Evolutionary conservation across 2,329 filamentous ascomycete genomes (phyloP).

Genomic region (Thyridium curvatum): DNA sequence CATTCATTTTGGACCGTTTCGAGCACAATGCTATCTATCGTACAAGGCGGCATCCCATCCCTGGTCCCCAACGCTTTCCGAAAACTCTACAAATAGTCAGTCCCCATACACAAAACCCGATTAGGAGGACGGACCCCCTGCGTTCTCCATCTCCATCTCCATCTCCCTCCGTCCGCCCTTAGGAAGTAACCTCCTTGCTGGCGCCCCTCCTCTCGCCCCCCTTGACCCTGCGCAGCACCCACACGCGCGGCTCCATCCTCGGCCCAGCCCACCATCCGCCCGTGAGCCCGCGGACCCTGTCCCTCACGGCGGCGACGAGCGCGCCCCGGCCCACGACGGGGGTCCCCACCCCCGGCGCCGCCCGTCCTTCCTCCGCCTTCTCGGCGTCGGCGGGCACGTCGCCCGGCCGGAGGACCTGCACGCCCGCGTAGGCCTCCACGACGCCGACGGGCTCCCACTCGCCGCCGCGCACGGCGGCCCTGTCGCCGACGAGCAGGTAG

Average conservation of each 20-base stretch:
- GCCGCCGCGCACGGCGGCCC: conserved; percentile 36
- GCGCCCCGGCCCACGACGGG: conserved; percentile 38
- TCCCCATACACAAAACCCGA: too few species aligned
- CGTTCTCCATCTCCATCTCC: too few species aligned
- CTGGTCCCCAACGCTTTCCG: too few species aligned
- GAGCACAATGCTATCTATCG: too few species aligned
- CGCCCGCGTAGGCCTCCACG: conserved; percentile 51
- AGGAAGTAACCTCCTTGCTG: conserved; percentile 8
- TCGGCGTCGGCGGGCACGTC: conserved; percentile 12
- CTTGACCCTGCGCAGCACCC: conserved; percentile 35
- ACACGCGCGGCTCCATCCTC: conserved; percentile 49
- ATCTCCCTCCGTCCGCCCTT: background rate
- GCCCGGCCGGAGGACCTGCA: conserved; percentile 50
- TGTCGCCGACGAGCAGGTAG: conserved; percentile 53
- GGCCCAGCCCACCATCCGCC: conserved; percentile 62
- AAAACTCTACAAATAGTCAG: too few species aligned
- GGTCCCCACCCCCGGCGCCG: conserved; percentile 10
- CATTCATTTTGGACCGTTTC: too few species aligned
- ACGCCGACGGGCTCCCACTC: conserved; percentile 51
- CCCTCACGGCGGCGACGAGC: conserved; percentile 29
- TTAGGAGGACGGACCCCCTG: too few species aligned
- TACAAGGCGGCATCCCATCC: too few species aligned
- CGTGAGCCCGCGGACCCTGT: conserved; percentile 36
- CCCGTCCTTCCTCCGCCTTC: conserved; percentile 11
- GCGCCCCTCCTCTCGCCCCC: conserved; percentile 5